phyloP scores from a whole-genome alignment of 148 eudicot genomes.

The Fagopyrum esculentum region DNA sequence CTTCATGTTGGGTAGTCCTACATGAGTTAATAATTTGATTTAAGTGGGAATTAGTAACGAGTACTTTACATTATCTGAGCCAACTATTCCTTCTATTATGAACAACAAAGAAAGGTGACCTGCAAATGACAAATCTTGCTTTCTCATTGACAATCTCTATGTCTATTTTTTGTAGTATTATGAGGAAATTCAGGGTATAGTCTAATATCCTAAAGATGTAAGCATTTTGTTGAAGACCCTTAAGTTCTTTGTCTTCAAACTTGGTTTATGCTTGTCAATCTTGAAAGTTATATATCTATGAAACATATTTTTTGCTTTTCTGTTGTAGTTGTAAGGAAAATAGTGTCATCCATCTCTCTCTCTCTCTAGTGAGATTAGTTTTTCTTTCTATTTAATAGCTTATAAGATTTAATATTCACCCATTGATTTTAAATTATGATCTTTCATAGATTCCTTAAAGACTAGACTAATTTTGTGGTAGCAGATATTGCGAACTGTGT shows the following conservation, averaged over 20 bases:
- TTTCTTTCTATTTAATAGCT: background rate
- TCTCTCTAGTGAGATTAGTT: background rate
- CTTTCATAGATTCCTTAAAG: constrained; percentile 13
- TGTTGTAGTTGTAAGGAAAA: background rate
- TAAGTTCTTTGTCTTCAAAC: background rate
- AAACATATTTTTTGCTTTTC: background rate
- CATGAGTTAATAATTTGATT: background rate
- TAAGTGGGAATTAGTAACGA: background rate
- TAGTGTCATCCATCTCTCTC: background rate
- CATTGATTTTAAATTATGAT: background rate
- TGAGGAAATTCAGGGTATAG: background rate
- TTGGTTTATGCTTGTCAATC: background rate
- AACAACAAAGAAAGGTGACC: background rate
- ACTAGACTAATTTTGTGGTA: constrained; percentile 4
- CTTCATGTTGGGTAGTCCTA: background rate
- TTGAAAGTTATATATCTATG: background rate
- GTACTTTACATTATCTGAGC: background rate
- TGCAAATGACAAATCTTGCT: background rate
- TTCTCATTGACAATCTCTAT: background rate
- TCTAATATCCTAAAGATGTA: background rate
- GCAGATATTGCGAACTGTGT: constrained; percentile 17
- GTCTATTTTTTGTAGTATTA: background rate
- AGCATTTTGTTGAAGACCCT: background rate
- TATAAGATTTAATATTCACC: background rate
- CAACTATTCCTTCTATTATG: background rate